phyloP scores from a whole-genome alignment of 2,329 filamentous ascomycete genomes.

The Trichophyton verrucosum region DNA sequence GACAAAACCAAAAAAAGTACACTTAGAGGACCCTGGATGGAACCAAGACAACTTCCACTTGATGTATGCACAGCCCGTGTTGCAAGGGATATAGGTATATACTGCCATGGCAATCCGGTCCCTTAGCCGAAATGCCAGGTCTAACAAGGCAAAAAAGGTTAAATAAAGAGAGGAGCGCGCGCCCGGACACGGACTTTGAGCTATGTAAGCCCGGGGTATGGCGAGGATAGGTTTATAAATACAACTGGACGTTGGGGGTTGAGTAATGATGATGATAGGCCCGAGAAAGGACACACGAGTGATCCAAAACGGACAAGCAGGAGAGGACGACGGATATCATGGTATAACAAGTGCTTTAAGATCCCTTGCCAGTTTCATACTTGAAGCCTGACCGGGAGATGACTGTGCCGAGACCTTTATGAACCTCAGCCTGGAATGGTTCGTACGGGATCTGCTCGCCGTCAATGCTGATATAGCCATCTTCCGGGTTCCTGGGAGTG shows the following conservation, averaged over 20 bases:
- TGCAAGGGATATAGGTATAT: background rate
- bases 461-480: slow-evolving; percentile 87
- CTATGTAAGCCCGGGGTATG: background rate
- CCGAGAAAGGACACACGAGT: background rate
- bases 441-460: slow-evolving; percentile 79
- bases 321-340: slow-evolving; percentile 14
- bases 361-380: slow-evolving; percentile 46
- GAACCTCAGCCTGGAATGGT: slow-evolving; percentile 83
- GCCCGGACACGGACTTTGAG: background rate
- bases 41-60: too few relatives aligned
- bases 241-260: background rate
- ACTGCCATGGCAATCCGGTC: background rate
- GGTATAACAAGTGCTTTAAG: background rate
- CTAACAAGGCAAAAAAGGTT: background rate
- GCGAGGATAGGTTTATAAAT: background rate
- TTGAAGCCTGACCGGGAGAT: slow-evolving; percentile 59
- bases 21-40: background rate
- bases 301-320: background rate
- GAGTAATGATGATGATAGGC: background rate
- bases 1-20: background rate
- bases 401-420: slow-evolving; percentile 70
- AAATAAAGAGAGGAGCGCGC: background rate
- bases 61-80: background rate
- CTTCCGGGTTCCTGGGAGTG: slow-evolving; percentile 55
- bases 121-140: background rate